These are phyloP conservation scores for Globisporangium cederbergense DNA, from an alignment of 352 stramenopile genomes.

Conservation along the genomic window DNA sequence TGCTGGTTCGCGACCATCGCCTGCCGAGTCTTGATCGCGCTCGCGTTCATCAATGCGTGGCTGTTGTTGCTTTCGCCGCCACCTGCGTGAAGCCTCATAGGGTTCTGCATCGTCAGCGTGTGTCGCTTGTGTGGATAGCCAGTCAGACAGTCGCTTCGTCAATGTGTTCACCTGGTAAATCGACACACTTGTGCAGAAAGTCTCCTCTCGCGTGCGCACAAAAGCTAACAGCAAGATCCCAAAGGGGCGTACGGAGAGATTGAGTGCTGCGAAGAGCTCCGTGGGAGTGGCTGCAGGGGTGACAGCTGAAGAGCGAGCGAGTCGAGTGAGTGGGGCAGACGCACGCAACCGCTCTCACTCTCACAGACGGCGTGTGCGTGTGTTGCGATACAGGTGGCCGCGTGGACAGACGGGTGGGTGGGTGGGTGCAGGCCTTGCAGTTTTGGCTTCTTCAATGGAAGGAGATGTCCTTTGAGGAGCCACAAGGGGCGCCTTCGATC, in stretches of 20 bases:
- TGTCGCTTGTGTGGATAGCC: neutral
- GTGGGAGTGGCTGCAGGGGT: no score
- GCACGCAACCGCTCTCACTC: neutral
- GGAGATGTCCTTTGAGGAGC: constrained; percentile 10
- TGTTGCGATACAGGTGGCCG: neutral
- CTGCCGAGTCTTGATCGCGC: neutral
- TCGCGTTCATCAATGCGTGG: neutral
- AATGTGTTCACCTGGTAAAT: neutral
- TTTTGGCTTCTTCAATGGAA: constrained; percentile 4
- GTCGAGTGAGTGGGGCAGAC: neutral
- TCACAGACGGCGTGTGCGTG: neutral
- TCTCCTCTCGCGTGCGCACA: neutral
- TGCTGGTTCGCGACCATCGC: constrained; percentile 6
- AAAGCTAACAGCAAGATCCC: constrained; percentile 1
- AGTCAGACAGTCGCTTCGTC: constrained; percentile 2
- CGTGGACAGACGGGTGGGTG: neutral
- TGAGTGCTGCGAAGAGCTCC: neutral
- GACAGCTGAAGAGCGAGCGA: neutral
- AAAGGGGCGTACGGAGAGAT: constrained; percentile 4
- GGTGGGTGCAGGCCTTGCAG: neutral
- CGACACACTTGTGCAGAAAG: neutral
- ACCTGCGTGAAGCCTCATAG: neutral
- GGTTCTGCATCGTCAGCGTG: constrained; percentile 6
- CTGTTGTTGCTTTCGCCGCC: neutral
- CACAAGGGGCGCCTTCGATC: neutral